phyloP scores from a whole-genome alignment of 768 basidiomycete species.

The Pleurotus eryngii region DNA sequence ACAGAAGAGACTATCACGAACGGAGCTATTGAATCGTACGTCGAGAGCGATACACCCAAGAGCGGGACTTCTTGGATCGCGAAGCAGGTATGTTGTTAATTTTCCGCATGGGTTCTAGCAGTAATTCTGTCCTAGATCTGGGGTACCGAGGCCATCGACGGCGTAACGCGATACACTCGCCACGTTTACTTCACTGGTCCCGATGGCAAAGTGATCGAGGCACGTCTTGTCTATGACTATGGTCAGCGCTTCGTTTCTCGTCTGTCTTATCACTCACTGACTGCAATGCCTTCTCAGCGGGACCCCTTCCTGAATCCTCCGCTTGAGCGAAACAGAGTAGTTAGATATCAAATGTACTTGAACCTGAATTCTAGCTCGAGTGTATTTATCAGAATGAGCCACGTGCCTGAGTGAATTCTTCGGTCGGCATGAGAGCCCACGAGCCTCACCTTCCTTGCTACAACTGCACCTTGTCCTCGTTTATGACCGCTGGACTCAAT shows the following conservation, averaged over 20 bases:
- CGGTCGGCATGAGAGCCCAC: no score
- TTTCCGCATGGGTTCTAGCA: neutral
- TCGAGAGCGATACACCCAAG: conserved; percentile 62
- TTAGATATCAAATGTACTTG: no score
- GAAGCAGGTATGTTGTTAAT: conserved; percentile 45
- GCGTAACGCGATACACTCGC: conserved; percentile 57
- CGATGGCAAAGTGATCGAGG: conserved; percentile 50
- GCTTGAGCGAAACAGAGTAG: no score
- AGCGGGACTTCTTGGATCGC: conserved; percentile 60
- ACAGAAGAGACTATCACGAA: conserved; percentile 37
- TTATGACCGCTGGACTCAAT: neutral
- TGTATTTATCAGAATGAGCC: no score
- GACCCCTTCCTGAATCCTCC: no score
- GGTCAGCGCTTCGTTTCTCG: conserved; percentile 34
- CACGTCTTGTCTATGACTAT: conserved; percentile 65
- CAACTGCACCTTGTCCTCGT: neutral
- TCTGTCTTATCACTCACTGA: neutral
- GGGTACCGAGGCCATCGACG: conserved; percentile 62
- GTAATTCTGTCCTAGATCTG: conserved; percentile 36
- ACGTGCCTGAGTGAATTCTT: no score
- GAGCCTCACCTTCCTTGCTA: no score
- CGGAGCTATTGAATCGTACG: conserved; percentile 42
- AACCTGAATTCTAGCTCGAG: no score
- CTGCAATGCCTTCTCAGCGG: no score
- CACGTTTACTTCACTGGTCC: conserved; percentile 65